phyloP scores from a whole-genome alignment of 228 moss, liverwort and hornwort genomes.

The Sphagnum fallax region DNA sequence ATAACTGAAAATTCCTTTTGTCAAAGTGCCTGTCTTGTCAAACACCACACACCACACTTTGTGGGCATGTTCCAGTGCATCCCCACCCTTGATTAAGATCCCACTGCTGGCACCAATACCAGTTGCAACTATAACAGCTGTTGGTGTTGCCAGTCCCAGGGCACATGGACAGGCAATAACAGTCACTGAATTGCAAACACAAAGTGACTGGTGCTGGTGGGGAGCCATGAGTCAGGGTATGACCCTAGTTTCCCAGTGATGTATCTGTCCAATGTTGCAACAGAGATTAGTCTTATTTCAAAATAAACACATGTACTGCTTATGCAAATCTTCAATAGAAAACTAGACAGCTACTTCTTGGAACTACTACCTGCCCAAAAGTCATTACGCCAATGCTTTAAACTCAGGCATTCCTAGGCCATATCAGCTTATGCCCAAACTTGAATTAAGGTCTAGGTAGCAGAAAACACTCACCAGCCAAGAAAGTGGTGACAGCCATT shows the following conservation, averaged over 20 bases:
- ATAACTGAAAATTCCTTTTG: conserved; percentile 77
- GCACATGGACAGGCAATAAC: conserved; percentile 98
- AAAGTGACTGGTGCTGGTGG: conserved; percentile 57
- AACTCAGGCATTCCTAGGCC: too few species aligned
- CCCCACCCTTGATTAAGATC: conserved; percentile 89
- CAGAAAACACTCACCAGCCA: conserved; percentile 27
- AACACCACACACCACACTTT: conserved; percentile 84
- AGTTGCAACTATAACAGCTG: conserved; percentile 94
- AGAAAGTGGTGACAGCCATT: conserved; percentile 63
- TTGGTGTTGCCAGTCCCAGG: conserved; percentile 90
- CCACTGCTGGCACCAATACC: conserved; percentile 85
- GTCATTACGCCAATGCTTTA: too few species aligned
- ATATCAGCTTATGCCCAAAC: too few species aligned
- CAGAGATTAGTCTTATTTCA: too few species aligned
- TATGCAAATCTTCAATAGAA: too few species aligned
- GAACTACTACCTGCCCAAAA: too few species aligned
- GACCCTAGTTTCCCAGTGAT: conserved; percentile 40
- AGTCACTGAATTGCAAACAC: conserved; percentile 81
- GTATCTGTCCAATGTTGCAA: conserved; percentile 23
- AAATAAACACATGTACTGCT: too few species aligned
- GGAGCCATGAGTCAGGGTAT: conserved; percentile 88
- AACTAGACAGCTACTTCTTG: too few species aligned
- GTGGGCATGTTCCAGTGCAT: conserved; percentile 79
- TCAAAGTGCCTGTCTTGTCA: conserved; percentile 94
- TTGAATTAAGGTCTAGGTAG: too few species aligned